Evolutionary conservation across 768 basidiomycete genomes (phyloP), one percentile per base, ranked within the genome.

Genomic region (Leccinum incarnatum): DNA sequence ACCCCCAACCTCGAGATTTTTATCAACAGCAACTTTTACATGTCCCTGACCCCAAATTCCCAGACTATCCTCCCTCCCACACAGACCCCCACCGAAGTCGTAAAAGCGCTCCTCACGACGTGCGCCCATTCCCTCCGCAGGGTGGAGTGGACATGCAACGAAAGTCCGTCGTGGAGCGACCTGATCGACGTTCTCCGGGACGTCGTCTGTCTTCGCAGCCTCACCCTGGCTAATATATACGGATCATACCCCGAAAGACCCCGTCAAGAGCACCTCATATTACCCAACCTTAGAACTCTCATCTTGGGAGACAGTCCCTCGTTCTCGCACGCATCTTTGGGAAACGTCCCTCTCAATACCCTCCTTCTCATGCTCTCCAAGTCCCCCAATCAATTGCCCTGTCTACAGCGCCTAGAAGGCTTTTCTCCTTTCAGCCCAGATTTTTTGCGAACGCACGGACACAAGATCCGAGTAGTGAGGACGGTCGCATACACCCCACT

Each of bases 1-100:
- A 78, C 77, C 1, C 79, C 79, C 7, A 80, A 78, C 56, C 73
- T 81, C 42, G 62, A 75, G 60, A 77, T 79, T 34, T 80, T 78
- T 57, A 61, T 74, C 62, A 78, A 78, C 61, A 69, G 72, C 56
- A 81, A 77, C 58, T 64, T 60, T 49, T 67, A 70, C 64, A 64
- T 65, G 69, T 61, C 70, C n/a, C 10, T 66, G 7, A 58, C 59
- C 1, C 59, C 68, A 3, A 61, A 29, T 42, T 53, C 61, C 19
- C 68, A 64, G 21, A 48, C 64, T 15, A 63, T 67, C 36, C 61
- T 65, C 19, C 68, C 68, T 4, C 60, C 64, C 11, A 54, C 54
- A 17, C 69, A 67, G 48, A 75, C 74, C 0, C 72, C 74, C 9
- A 53, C 63, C 1, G 69, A 74, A 25, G 70, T 80, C 21, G 65